Evolutionary conservation across 805 yeast genomes (phyloP), one percentile per base, ranked within the genome.

Genomic region (Kockiozyma suomiensis): DNA sequence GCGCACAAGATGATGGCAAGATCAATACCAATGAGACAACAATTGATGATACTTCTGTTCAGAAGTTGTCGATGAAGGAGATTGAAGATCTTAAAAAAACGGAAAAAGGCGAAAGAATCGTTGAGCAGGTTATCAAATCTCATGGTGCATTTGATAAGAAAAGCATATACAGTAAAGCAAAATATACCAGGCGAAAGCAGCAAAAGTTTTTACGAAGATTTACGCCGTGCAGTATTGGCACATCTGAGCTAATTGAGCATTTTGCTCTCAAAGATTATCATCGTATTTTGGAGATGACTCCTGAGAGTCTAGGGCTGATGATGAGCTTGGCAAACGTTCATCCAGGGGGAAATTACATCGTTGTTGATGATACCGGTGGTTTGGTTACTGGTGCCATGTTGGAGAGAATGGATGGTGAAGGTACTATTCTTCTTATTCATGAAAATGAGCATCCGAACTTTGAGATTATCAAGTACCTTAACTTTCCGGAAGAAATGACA

Each of bases 301-400:
- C 86, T 60, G 99, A 94, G 74, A 78, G 92, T 0, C 72, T 94
- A 38, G 97, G 96, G 0, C 76, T 88, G 73, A 75, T 90, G 69
- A 75, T 94, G 75, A 85, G 86, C 61, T 79, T 87, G 67, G 97
- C 87, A 1, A 90, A 93, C 70, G 82, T 94, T 35, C 84, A 85
- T 69, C 91, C 97, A 0, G 96, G 96, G 10, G 98, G 99, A 0
- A 84, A 82, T 59, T 94, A 94, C 70, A 76, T 94, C 23, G 86
- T 93, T 2, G 79, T 90, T 56, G 99, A 94, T 70, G 99, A 94
- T 70, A 87, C 97, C n/a, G 92, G 96, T 33, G 97, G 98, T 5
- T 79, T 93, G n/a, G 71, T 94, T 0, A 82, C 88, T 4, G 88
- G 88, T 61, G 90, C 96, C 3, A 78, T 94, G 80, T 71, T 94